These are phyloP conservation scores for Blastomyces percursus DNA, from an alignment of 2,329 filamentous ascomycete genomes.

Conservation along the genomic window DNA sequence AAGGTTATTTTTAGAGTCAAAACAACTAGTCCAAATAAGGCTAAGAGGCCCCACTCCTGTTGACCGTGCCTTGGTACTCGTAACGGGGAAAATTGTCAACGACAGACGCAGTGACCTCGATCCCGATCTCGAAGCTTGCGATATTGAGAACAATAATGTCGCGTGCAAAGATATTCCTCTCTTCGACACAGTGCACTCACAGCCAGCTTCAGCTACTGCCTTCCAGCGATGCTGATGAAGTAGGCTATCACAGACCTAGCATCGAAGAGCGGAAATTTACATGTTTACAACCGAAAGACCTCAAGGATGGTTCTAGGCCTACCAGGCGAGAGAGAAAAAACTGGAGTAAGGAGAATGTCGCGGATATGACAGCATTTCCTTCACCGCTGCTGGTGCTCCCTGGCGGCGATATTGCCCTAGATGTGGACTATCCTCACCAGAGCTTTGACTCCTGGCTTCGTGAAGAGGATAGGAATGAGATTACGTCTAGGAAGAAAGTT, in stretches of 20 bases:
- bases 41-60: not conserved
- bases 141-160: not conserved
- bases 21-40: not conserved
- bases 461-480: conserved; percentile 38
- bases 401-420: conserved; percentile 46
- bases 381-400: conserved; percentile 50
- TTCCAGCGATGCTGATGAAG: not conserved
- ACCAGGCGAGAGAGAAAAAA: not conserved
- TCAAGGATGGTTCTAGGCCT: not conserved
- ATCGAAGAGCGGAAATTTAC: not conserved
- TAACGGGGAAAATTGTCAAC: no score
- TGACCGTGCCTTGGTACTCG: not conserved
- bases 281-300: not conserved
- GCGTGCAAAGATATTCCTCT: not conserved
- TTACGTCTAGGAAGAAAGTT: conserved; percentile 37
- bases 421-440: conserved; percentile 44
- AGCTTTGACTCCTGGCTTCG: conserved; percentile 43
- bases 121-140: not conserved
- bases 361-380: conserved; percentile 37
- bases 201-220: not conserved
- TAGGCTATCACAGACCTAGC: not conserved
- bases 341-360: not conserved
- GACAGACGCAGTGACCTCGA: not conserved
- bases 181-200: not conserved
- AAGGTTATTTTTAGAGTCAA: not conserved